Base-by-base conservation (phyloP, 2,329 filamentous ascomycete genomes). In the Calonectria crousiana region DNA sequence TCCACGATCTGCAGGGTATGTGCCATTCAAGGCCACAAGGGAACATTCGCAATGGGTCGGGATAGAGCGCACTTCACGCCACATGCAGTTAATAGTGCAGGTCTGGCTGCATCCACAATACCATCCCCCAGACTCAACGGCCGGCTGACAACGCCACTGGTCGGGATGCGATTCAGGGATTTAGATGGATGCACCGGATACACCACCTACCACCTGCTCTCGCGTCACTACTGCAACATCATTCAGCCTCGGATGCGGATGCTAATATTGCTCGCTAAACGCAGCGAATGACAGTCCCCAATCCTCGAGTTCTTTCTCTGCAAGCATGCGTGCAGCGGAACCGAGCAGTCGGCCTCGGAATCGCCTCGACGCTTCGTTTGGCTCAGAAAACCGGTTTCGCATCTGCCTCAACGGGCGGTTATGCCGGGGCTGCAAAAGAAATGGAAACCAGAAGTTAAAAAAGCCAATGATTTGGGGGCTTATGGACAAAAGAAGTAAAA, bases 121-220 rank as follows among this genome's bases (percentile, higher is more conserved):
- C 36, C 23, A 62, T 41, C 56, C 56, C 56, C 56, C 23, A 28
- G 36, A 38, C 34, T 38, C 44, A 20, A 62, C 56, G 23, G 56
- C 36, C 30, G 56, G 34, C 53, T 41, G 34, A 23, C 38, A 28
- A 41, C 34, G 56, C 56, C 56, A 41, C 56, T 62, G 56, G 38
- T 62, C 56, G 34, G 56, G 56, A 62, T 62, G 56, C 56, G 26
- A n/a, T 62, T 34, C 56, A 62, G 56, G 53, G 30, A 23, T 14
- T 41, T 13, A 28, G 56, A 62, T 62, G 56, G 36, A 62, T 41
- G 56, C 56, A 41, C 56, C 16, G 18, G 26, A 62, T 62, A 41
- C 56, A 62, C n/a, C 14, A 26, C 2, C 26, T 26, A 10, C 56
- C 23, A 41, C 14, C 38, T 38, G 26, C 34, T 10, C 34, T 62